A percentile compares a stretch with the other conserved stretches of the same genome.
Evolutionary conservation across 352 stramenopile species (phyloP).

Genomic region (Globisporangium solare): DNA sequence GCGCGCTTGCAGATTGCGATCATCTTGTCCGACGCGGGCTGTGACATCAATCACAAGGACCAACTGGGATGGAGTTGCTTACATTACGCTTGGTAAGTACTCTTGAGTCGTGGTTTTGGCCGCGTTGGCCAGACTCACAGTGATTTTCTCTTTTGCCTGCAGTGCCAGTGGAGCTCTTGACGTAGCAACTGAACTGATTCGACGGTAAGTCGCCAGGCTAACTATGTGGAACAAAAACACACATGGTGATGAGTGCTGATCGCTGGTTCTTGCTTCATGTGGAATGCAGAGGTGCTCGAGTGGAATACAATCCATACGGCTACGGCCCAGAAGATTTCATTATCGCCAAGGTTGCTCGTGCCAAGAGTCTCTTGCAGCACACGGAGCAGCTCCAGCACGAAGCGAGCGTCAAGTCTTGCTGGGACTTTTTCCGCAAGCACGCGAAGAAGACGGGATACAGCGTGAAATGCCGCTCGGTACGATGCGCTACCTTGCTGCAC

Average conservation of each 20-base stretch:
- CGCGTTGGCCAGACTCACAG: background rate
- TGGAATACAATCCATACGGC: conserved; percentile 83
- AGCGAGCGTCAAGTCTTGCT: conserved; percentile 67
- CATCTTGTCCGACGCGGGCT: conserved; percentile 79
- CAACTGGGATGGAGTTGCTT: conserved; percentile 82
- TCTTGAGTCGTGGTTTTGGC: background rate
- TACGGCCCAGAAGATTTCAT: conserved; percentile 84
- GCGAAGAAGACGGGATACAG: conserved; percentile 58
- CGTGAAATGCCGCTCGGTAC: conserved; percentile 71
- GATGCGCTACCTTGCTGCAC: conserved; percentile 2
- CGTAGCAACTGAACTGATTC: conserved; percentile 70
- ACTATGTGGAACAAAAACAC: background rate
- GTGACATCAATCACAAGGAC: conserved; percentile 83
- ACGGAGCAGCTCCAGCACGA: conserved; percentile 84
- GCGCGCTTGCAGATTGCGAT: conserved; percentile 75
- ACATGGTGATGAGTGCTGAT: background rate
- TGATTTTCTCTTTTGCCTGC: conserved; percentile 8
- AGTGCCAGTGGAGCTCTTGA: conserved; percentile 71
- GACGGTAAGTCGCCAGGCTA: conserved; percentile 22
- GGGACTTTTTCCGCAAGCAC: conserved; percentile 75
- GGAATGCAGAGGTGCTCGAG: conserved; percentile 38
- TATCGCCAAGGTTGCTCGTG: conserved; percentile 72
- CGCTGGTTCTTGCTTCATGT: background rate
- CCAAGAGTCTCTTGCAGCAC: conserved; percentile 83
- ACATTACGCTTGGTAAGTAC: conserved; percentile 77